Percentiles rank a stretch among this genome's conserved stretches.
Conservation (phyloP, 225 moss, liverwort and hornwort species). For the Pseudoscleropodium purum region DNA sequence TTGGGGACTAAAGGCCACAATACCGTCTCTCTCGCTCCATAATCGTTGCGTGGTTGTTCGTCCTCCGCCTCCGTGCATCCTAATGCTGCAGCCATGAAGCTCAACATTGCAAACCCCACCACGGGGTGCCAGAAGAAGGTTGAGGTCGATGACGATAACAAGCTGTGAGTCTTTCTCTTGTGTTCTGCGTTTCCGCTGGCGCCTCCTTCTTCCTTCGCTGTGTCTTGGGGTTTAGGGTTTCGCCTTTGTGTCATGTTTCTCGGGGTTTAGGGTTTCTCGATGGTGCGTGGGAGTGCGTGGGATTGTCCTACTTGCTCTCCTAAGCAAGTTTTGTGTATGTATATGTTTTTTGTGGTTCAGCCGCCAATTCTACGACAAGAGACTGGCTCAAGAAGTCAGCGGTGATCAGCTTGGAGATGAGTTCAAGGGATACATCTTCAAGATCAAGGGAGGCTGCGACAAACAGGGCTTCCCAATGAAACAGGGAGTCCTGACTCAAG, state of each 20-base stretch:
- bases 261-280: not conserved
- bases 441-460: constrained; percentile 97
- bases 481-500: constrained; percentile 76
- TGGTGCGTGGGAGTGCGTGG: no score
- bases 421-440: constrained; percentile 86
- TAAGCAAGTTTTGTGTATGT: not conserved
- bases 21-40: not conserved
- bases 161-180: constrained; percentile 42
- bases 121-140: constrained; percentile 97
- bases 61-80: no score
- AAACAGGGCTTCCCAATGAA: constrained; percentile 97
- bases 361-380: constrained; percentile 80
- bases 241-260: not conserved
- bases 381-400: constrained; percentile 76
- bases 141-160: constrained; percentile 84
- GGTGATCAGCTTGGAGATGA: constrained; percentile 68
- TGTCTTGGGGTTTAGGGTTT: not conserved
- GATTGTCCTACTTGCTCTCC: no score
- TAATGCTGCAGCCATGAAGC: constrained; percentile 22
- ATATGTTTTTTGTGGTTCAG: constrained; percentile 6
- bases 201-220: not conserved
- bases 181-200: not conserved
- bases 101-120: constrained; percentile 91
- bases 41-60: not conserved
- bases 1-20: not conserved